Conservation (phyloP, 257 asterid genomes). For the Solanum chiquidenum region DNA sequence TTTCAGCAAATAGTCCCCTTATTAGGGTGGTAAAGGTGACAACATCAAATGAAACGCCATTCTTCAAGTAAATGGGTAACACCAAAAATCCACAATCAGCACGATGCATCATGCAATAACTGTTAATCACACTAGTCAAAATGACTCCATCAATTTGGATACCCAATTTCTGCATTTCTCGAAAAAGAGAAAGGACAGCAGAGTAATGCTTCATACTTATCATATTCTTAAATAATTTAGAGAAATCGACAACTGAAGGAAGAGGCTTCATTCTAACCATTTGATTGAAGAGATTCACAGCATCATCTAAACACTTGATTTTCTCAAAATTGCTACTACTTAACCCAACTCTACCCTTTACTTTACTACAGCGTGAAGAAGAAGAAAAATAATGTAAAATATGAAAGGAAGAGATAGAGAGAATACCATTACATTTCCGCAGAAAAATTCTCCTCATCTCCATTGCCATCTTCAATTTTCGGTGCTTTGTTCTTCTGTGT, state of each 20-base stretch:
- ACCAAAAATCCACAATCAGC: background rate
- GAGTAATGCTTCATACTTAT: background rate
- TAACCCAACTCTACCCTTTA: background rate
- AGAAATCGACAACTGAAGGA: background rate
- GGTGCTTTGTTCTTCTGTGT: background rate
- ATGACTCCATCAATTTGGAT: background rate
- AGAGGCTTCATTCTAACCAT: background rate
- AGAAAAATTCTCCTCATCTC: background rate
- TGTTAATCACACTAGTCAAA: background rate
- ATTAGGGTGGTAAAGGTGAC: background rate
- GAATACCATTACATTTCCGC: background rate
- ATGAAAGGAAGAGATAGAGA: background rate
- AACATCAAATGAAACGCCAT: background rate
- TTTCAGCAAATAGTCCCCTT: background rate
- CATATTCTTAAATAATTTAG: background rate
- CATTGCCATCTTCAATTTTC: background rate
- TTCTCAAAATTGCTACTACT: background rate
- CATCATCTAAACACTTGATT: background rate
- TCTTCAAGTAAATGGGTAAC: background rate
- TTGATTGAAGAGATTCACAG: background rate
- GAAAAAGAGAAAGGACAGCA: background rate
- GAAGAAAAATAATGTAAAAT: background rate
- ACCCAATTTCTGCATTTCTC: background rate
- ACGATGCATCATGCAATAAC: background rate
- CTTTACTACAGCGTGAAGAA: background rate